Evolutionary conservation across 225 moss, liverwort and hornwort genomes (phyloP), one percentile per base, ranked within the genome.

Genomic region (Sphagnum contortum): DNA sequence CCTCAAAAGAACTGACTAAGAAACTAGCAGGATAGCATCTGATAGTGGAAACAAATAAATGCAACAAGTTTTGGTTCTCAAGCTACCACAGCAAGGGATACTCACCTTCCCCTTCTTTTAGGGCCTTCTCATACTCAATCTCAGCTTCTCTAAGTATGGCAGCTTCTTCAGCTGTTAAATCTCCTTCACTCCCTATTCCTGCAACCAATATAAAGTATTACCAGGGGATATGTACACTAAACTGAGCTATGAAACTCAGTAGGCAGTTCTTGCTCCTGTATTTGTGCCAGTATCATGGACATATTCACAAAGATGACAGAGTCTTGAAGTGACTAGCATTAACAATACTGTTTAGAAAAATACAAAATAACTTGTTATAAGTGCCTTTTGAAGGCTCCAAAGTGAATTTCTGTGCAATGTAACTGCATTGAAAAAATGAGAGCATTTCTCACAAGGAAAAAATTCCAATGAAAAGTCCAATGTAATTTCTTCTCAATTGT

Each of bases 101-200:
- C 49, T 64, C 56, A 71, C 60, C 57, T 49, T 44, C 71, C 62
- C 78, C 67, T 7, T 48, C 55, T 51, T 70, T 52, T 9, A 52
- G 67, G 64, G 72, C 68, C 61, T 55, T 73, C 48, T 79, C 78
- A 69, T 63, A 84, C 64, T 80, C 78, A 9, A 69, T 71, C 73
- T 84, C 80, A 6, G 78, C 84, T 64, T 73, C 75, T 71, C 80
- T 81, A 69, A 84, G 48, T 66, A 69, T 59, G 51, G 57, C 63
- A 60, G 70, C 80, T 53, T 80, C 83, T 60, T 84, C 77, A 50
- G 70, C 68, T 44, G 77, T 80, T 2, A 84, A 66, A 8, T 50
- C 56, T 69, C 79, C 77, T 50, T 73, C 83, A 48, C 72, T 60
- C 59, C 72, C 83, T 58, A 79, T 48, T 61, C 73, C 68, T 29